These are phyloP conservation scores for Salvia hispanica DNA, from an alignment of 257 asterid species.

Conservation along the genomic window DNA sequence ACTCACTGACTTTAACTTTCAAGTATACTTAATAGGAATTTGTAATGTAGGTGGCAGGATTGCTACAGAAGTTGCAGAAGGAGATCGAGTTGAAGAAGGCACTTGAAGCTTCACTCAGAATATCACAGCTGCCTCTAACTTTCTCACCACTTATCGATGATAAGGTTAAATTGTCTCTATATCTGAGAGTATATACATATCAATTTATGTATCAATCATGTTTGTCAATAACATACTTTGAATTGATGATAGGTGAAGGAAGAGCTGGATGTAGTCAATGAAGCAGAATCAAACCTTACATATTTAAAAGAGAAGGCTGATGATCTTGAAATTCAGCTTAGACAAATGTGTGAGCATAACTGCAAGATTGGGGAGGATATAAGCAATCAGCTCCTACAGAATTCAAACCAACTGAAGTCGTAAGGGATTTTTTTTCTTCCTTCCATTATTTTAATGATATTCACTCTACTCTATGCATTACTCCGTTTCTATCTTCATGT, in stretches of 20 bases:
- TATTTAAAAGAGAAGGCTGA: slow-evolving; percentile 63
- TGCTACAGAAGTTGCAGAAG: slow-evolving; percentile 71
- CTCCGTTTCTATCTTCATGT: slow-evolving; percentile 23
- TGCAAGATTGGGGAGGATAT: slow-evolving; percentile 48
- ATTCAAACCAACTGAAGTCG: slow-evolving; percentile 48
- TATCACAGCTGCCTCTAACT: slow-evolving; percentile 46
- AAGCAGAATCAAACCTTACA: slow-evolving; percentile 58
- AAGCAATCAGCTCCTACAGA: slow-evolving; percentile 46
- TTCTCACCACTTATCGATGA: slow-evolving; percentile 57
- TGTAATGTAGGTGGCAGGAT: slow-evolving; percentile 66
- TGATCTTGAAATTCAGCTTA: slow-evolving; percentile 67
- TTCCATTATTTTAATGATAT: slow-evolving; percentile 23
- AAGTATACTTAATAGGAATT: slow-evolving; percentile 28
- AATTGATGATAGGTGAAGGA: slow-evolving; percentile 53
- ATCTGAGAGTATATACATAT: not conserved
- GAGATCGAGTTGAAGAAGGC: slow-evolving; percentile 70
- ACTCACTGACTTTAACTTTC: slow-evolving; percentile 12
- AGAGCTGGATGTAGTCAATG: slow-evolving; percentile 67
- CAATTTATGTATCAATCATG: not conserved
- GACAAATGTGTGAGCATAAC: slow-evolving; percentile 64
- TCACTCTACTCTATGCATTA: slow-evolving; percentile 15
- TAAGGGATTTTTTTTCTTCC: slow-evolving; percentile 36
- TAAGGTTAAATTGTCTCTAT: slow-evolving; percentile 49
- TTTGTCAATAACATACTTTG: slow-evolving; percentile 31
- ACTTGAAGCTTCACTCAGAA: slow-evolving; percentile 68